Percentiles rank a stretch among this genome's conserved stretches.
Evolutionary conservation across 1,139 yeast genomes (phyloP).

Genomic region (Geotrichum armillariae): DNA sequence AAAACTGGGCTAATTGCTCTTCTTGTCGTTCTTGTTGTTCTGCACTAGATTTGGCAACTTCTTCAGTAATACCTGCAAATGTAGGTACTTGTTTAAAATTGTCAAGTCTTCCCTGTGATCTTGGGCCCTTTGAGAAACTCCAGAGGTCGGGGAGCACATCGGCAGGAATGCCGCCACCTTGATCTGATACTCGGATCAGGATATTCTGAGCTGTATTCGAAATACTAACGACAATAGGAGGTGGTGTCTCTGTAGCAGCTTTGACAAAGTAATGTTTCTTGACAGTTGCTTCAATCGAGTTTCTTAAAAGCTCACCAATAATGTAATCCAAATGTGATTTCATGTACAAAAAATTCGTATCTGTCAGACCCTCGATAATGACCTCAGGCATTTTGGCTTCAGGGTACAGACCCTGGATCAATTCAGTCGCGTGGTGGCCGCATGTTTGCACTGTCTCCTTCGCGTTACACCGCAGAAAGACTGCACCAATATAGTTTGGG

Average conservation of each 20-base stretch:
- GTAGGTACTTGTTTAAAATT: constrained; percentile 41
- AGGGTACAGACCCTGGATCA: constrained; percentile 47
- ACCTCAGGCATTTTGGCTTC: constrained; percentile 66
- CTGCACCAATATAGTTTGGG: constrained; percentile 80
- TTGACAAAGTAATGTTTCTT: constrained; percentile 39
- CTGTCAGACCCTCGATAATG: constrained; percentile 60
- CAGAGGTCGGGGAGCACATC: constrained; percentile 64
- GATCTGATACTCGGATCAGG: constrained; percentile 78
- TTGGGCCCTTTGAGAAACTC: constrained; percentile 59
- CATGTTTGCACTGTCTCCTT: constrained; percentile 63
- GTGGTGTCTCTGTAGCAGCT: constrained; percentile 46
- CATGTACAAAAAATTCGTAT: constrained; percentile 74
- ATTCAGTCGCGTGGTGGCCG: constrained; percentile 50
- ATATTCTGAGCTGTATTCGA: constrained; percentile 66
- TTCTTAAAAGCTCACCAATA: constrained; percentile 82
- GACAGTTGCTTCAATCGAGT: constrained; percentile 79
- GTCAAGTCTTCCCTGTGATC: constrained; percentile 33
- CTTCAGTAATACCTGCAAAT: constrained; percentile 41
- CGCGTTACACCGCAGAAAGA: constrained; percentile 77
- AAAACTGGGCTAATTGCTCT: constrained; percentile 3
- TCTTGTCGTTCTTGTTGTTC: not conserved
- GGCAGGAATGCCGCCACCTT: constrained; percentile 80
- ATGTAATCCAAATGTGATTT: constrained; percentile 83
- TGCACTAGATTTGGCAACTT: constrained; percentile 22
- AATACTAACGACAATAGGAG: constrained; percentile 72